Evolutionary conservation across 1,284 basidiomycete species (phyloP).

Genomic region (Cryptococcus floricola): DNA sequence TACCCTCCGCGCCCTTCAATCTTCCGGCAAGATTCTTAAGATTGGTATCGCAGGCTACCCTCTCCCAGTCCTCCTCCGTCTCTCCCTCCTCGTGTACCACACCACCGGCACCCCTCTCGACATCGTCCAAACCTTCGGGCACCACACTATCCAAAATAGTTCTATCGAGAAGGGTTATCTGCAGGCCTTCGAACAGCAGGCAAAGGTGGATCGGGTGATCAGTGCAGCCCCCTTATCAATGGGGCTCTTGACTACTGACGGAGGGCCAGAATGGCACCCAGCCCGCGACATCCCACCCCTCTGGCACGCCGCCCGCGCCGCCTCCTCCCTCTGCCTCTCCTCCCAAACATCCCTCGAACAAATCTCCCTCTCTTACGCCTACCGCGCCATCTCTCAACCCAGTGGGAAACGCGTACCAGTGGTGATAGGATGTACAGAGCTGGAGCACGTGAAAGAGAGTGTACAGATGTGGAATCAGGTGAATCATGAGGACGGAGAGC

Average conservation of each 20-base stretch:
- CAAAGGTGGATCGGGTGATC: constrained; percentile 65
- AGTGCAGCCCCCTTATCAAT: constrained; percentile 88
- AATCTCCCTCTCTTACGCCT: constrained; percentile 70
- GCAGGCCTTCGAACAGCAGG: constrained; percentile 59
- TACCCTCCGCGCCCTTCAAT: constrained; percentile 70
- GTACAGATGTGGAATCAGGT: constrained; percentile 64
- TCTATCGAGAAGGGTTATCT: constrained; percentile 60
- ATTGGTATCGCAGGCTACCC: constrained; percentile 87
- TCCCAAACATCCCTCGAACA: constrained; percentile 56
- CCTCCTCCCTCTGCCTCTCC: constrained; percentile 20
- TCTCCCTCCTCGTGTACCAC: constrained; percentile 67
- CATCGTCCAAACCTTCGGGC: constrained; percentile 78
- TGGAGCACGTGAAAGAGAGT: constrained; percentile 69
- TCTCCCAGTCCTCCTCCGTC: constrained; percentile 78
- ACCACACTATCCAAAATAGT: constrained; percentile 76
- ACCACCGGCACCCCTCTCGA: constrained; percentile 63
- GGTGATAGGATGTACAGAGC: constrained; percentile 69
- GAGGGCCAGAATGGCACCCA: constrained; percentile 79
- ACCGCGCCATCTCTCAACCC: constrained; percentile 51
- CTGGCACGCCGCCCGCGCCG: constrained; percentile 22
- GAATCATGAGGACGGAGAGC: constrained; percentile 43
- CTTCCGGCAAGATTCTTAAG: constrained; percentile 68
- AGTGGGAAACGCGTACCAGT: constrained; percentile 56
- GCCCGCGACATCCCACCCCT: constrained; percentile 48
- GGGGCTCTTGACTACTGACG: constrained; percentile 70